Base-by-base conservation (phyloP, 2,329 filamentous ascomycete genomes). In the Colletotrichum scovillei region DNA sequence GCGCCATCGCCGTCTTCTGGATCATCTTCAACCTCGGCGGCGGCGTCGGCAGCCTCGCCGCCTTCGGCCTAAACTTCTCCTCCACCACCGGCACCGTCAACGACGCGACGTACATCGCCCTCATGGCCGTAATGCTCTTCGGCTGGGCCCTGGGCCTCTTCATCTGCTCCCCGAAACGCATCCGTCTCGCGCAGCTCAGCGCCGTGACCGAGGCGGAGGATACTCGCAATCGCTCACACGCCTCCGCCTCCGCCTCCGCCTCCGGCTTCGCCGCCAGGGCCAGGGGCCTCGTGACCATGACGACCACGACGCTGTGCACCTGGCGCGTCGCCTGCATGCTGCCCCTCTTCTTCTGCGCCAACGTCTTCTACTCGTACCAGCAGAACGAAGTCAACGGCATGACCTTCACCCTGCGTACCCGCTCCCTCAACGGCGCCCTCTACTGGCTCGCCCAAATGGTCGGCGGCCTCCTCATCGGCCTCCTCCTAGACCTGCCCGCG, bases 371-470 rank as follows among this genome's bases (percentile, higher is more conserved):
- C 32, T 35, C 32, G 32, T 35, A 35, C 32, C 32, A 35, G 32
- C 32, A 35, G 4, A 35, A 35, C 32, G 32, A 35, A 35, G 32
- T 35, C 32, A 35, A 35, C 32, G 32, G 32, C 32, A 35, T 35
- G 32, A 35, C 32, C 32, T 35, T 35, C 32, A 35, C 32, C 32
- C 32, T 35, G 11, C 32, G 32, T 11, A 35, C 32, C 32, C 87
- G 88, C n/a, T 86, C 88, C 4, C 84, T 90, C 59, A 89, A 90
- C 78, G 85, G 86, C 67, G 81, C 87, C 1, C 79, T 90, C 30
- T 89, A 90, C 81, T 90, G 87, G 87, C 83, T 89, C 12, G 86
- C 88, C 4, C 88, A 90, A 80, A 89, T 90, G 81, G 75, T 88
- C n/a, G 87, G 87, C 11, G 87, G 86, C 4, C 79, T 88, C 12